These are phyloP conservation scores for Chenopodium album DNA, from an alignment of 148 eudicot species.

Conservation along the genomic window DNA sequence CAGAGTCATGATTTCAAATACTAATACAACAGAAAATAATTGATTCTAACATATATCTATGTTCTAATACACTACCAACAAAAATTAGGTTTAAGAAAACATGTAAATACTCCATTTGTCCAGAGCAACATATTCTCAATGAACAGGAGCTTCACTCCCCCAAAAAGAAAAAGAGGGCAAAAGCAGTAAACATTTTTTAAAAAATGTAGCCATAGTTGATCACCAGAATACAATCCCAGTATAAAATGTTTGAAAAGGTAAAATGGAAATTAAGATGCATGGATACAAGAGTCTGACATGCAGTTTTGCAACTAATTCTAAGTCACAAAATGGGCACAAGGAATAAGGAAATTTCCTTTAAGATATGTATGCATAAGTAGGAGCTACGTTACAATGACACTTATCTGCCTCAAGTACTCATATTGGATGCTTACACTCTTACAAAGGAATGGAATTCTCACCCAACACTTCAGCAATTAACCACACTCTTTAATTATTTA, in stretches of 20 bases:
- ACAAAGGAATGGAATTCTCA: too few relatives aligned
- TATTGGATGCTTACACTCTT: too few relatives aligned
- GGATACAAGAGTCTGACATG: not conserved
- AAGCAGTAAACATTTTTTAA: not conserved
- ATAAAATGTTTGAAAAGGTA: not conserved
- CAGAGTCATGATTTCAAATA: not conserved
- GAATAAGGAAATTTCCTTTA: not conserved
- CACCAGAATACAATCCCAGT: not conserved
- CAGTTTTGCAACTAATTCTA: not conserved
- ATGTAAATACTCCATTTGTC: conserved; percentile 1
- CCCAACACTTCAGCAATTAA: too few relatives aligned
- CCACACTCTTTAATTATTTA: too few relatives aligned
- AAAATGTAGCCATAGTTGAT: not conserved
- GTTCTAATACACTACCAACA: not conserved
- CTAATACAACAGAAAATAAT: not conserved
- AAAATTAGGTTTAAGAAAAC: not conserved
- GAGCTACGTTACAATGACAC: too few relatives aligned
- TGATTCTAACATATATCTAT: not conserved
- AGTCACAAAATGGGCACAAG: not conserved
- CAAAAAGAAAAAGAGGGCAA: too few relatives aligned
- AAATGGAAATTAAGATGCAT: not conserved
- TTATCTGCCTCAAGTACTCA: too few relatives aligned
- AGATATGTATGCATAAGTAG: too few relatives aligned
- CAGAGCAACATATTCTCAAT: not conserved
- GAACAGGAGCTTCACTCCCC: not conserved